Conservation (phyloP, 768 basidiomycete species). For the Phanerochaete sordida region DNA sequence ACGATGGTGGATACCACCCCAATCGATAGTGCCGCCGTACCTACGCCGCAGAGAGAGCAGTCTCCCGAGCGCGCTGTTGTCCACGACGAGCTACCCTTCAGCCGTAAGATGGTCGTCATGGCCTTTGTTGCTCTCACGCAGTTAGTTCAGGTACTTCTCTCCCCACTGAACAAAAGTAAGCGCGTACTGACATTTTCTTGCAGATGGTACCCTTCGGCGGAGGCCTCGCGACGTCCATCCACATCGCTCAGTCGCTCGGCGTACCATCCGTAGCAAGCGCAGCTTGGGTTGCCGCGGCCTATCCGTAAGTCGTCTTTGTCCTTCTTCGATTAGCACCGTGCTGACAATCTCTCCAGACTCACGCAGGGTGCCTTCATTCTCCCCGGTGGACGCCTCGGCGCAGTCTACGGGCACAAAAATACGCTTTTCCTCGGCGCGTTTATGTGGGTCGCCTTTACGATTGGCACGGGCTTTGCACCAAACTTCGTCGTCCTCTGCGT, state of each 20-base stretch:
- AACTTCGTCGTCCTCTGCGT: background rate
- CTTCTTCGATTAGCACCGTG: no score
- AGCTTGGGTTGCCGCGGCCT: background rate
- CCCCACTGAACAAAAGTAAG: no score
- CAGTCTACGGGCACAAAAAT: conserved; percentile 7
- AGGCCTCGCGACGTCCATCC: background rate
- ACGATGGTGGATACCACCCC: no score
- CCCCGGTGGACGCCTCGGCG: conserved; percentile 8
- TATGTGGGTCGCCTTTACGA: conserved; percentile 6
- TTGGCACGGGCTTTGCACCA: conserved; percentile 5
- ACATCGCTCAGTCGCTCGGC: background rate
- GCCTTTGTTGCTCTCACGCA: background rate
- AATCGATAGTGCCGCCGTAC: no score
- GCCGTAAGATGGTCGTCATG: background rate
- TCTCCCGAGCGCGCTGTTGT: background rate
- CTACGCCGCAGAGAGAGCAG: no score
- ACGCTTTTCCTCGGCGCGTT: conserved; percentile 4
- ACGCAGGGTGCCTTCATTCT: conserved; percentile 10
- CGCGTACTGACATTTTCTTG: no score
- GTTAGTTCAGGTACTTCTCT: background rate
- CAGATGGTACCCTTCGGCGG: background rate
- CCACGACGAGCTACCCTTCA: background rate
- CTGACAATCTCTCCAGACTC: background rate
- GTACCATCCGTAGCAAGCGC: background rate
- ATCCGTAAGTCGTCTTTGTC: background rate